Evolutionary conservation across 73 alveolate genomes (phyloP), one percentile per base, ranked within the genome.

Genomic region (Paraurostyla sp.): DNA sequence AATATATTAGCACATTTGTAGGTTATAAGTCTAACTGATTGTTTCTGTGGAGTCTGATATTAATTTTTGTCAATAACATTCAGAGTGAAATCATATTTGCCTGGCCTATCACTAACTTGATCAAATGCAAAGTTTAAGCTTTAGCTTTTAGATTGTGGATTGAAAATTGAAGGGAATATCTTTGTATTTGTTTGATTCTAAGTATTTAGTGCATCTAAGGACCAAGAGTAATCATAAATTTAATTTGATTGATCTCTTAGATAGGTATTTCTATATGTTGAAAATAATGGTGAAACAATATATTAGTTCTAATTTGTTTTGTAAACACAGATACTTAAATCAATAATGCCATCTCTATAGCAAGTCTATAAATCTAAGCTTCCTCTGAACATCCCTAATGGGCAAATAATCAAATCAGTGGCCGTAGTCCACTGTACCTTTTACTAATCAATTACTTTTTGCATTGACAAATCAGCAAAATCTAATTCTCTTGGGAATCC

Each of bases 371-470:
- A 68, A 30, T 50, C 42, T 23, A 27, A 0, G 20, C 23, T 23
- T 23, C 56, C 27, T 73, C 41, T 48, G 59, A 23, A 73, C 22
- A 11, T 16, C 0, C 87, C 87, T 27, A 32, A 50, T 32, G 87
- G 87, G 32, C 87, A 73, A 16, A 73, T 50, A 1, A 73, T 23
- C 48, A 73, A 48, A 73, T 50, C 71, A 43, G 69, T 48, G 30
- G 18, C 42, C 30, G 29, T 32, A 32, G 1, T 32, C 87, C 87
- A 73, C 4, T 22, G 0, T 1, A 73, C 87, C 32, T 30, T 50
- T 45, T 48, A 43, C 41, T 25, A 45, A 4, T 16, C 11, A 25
- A 73, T 22, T 6, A 13, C 23, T 48, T 29, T 43, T 4, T 73
- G 4, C 16, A 50, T 22, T 7, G 9, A 20, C 4, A 16, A 23